phyloP scores from a whole-genome alignment of 2,329 filamentous ascomycete genomes.

The Neofusicoccum kwambonambiense region DNA sequence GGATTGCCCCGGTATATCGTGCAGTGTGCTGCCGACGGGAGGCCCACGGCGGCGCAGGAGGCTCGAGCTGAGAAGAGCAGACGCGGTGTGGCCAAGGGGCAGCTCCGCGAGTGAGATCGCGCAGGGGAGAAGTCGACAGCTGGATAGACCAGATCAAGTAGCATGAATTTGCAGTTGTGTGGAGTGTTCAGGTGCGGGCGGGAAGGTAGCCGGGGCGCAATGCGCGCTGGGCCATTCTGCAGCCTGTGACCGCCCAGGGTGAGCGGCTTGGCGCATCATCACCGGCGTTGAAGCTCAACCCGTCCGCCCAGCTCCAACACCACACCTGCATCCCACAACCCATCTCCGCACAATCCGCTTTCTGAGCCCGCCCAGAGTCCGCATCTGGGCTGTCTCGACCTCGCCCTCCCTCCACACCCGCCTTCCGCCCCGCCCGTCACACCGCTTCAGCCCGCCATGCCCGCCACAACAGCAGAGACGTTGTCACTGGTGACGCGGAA shows the following conservation, averaged over 20 bases:
- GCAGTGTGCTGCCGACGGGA: background rate
- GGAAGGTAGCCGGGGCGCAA: background rate
- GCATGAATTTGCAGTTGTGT: background rate
- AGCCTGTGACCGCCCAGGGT: slow-evolving; percentile 5
- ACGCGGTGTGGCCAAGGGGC: background rate
- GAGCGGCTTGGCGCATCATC: slow-evolving; percentile 12
- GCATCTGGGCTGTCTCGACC: background rate
- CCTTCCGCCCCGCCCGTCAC: background rate
- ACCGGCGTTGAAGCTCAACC: slow-evolving; percentile 13
- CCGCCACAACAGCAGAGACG: slow-evolving; percentile 93
- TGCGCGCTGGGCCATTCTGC: slow-evolving; percentile 4
- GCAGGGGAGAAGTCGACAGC: background rate
- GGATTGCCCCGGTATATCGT: background rate
- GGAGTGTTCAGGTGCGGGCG: background rate
- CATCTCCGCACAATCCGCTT: background rate
- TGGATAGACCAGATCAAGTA: background rate
- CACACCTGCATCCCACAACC: background rate
- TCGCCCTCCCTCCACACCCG: background rate
- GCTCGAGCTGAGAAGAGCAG: background rate
- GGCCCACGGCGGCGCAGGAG: background rate
- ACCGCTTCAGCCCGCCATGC: slow-evolving; percentile 61
- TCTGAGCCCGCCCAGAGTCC: background rate
- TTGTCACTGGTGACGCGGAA: slow-evolving; percentile 90
- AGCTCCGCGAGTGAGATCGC: background rate
- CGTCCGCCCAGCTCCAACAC: slow-evolving; percentile 15